phyloP scores from a whole-genome alignment of 2,329 filamentous ascomycete genomes.

The Diaporthe ampelina region DNA sequence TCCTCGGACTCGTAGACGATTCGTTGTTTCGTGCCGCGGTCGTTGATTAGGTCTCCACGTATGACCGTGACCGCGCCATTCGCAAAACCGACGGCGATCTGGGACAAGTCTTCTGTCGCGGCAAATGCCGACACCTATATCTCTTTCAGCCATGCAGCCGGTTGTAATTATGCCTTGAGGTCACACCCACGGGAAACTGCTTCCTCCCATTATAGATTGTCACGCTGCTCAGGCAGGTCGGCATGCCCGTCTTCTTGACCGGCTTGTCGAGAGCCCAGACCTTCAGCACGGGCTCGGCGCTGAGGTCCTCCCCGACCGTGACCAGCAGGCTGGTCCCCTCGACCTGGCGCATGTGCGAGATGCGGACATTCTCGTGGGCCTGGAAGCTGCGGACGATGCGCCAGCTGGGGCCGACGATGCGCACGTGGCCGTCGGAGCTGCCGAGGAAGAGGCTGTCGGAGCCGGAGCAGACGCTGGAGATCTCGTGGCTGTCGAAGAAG shows the following conservation, averaged over 20 bases:
- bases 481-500: constrained; percentile 85
- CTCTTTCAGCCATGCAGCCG: constrained; percentile 1
- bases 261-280: constrained; percentile 98
- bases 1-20: constrained; percentile 98
- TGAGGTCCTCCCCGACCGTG: constrained; percentile 89
- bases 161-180: neutral
- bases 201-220: constrained; percentile 90
- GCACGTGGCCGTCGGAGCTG: constrained; percentile 85
- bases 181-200: constrained; percentile 76
- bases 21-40: constrained; percentile 92
- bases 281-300: constrained; percentile 88
- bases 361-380: constrained; percentile 83
- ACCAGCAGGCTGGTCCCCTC: constrained; percentile 88
- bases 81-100: constrained; percentile 94
- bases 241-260: constrained; percentile 92
- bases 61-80: constrained; percentile 96
- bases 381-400: constrained; percentile 89
- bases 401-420: constrained; percentile 89
- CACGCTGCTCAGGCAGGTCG: constrained; percentile 88
- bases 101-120: constrained; percentile 87
- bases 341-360: constrained; percentile 93
- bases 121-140: constrained; percentile 86
- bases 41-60: constrained; percentile 93
- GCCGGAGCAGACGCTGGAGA: constrained; percentile 87
- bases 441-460: constrained; percentile 93